These are phyloP conservation scores for Globisporangium mamillatum DNA, from an alignment of 352 stramenopile genomes.

Conservation along the genomic window DNA sequence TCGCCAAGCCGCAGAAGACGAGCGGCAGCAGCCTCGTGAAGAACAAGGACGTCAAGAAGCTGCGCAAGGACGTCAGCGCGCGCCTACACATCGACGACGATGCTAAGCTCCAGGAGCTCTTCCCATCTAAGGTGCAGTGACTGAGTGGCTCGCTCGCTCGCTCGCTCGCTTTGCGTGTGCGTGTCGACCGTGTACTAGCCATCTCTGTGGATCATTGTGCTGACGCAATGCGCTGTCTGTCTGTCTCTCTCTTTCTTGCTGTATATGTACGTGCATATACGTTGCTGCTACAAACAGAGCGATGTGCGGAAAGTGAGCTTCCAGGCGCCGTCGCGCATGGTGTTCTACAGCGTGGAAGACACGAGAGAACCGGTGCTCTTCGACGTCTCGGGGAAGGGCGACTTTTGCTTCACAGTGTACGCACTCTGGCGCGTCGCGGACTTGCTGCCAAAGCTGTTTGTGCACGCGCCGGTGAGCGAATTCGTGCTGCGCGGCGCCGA, in stretches of 20 bases:
- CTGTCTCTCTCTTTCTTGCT: neutral
- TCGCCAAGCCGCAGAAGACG: constrained; percentile 72
- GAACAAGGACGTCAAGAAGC: constrained; percentile 86
- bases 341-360: constrained; percentile 65
- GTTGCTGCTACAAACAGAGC: constrained; percentile 16
- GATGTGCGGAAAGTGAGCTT: constrained; percentile 75
- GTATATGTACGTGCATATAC: neutral
- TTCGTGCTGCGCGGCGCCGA: constrained; percentile 79
- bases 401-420: constrained; percentile 50
- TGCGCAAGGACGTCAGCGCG: constrained; percentile 54
- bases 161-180: neutral
- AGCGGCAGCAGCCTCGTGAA: constrained; percentile 81
- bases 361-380: constrained; percentile 67
- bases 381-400: constrained; percentile 68
- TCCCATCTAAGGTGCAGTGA: constrained; percentile 38
- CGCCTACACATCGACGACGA: constrained; percentile 44
- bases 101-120: constrained; percentile 32
- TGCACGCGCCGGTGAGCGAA: constrained; percentile 79
- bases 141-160: neutral
- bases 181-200: neutral
- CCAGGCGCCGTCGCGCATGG: constrained; percentile 66
- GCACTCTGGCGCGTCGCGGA: constrained; percentile 52
- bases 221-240: neutral
- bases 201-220: too few relatives aligned
- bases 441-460: constrained; percentile 52